Percentiles rank a stretch among this genome's conserved stretches.
These are phyloP conservation scores for Trichoderma koningiopsis DNA, from an alignment of 2,329 filamentous ascomycete species.

Conservation along the genomic window DNA sequence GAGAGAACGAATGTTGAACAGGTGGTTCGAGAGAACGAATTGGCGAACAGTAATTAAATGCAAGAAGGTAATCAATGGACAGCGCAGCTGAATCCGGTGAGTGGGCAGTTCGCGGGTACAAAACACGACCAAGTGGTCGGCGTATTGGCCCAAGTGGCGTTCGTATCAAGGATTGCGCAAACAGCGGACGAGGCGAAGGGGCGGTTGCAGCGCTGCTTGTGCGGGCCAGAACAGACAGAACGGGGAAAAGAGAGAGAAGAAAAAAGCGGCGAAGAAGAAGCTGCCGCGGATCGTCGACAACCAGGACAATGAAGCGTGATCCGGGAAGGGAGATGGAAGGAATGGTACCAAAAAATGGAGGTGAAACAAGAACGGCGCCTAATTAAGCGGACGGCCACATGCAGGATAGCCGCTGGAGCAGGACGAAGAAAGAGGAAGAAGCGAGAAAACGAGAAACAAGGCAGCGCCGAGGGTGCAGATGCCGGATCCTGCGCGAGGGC, in stretches of 20 bases:
- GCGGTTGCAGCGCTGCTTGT: conserved; percentile 10
- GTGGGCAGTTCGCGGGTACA: conserved; percentile 29
- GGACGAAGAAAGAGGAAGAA: conserved; percentile 24
- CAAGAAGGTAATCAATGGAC: conserved; percentile 41
- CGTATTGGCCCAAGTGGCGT: conserved; percentile 18
- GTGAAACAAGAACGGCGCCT: conserved; percentile 39
- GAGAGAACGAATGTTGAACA: conserved; percentile 23
- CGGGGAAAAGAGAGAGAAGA: not conserved
- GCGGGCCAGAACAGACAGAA: conserved; percentile 13
- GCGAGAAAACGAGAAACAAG: conserved; percentile 27
- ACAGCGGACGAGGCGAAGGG: conserved; percentile 4
- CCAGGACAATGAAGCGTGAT: conserved; percentile 25
- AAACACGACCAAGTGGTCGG: conserved; percentile 29
- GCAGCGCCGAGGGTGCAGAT: conserved; percentile 27
- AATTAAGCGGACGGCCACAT: conserved; percentile 32
- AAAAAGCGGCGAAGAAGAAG: conserved; percentile 4
- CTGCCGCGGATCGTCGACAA: conserved; percentile 27
- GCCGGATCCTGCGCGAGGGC: conserved; percentile 24
- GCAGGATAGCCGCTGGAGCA: conserved; percentile 29
- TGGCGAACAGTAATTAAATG: conserved; percentile 28
- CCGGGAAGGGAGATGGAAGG: conserved; percentile 33
- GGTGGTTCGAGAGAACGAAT: conserved; percentile 31
- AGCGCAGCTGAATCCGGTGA: conserved; percentile 56
- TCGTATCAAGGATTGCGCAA: conserved; percentile 17
- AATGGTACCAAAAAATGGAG: conserved; percentile 31